These are phyloP conservation scores for Colletotrichum incanum DNA, from an alignment of 2,329 filamentous ascomycete genomes.

Conservation along the genomic window DNA sequence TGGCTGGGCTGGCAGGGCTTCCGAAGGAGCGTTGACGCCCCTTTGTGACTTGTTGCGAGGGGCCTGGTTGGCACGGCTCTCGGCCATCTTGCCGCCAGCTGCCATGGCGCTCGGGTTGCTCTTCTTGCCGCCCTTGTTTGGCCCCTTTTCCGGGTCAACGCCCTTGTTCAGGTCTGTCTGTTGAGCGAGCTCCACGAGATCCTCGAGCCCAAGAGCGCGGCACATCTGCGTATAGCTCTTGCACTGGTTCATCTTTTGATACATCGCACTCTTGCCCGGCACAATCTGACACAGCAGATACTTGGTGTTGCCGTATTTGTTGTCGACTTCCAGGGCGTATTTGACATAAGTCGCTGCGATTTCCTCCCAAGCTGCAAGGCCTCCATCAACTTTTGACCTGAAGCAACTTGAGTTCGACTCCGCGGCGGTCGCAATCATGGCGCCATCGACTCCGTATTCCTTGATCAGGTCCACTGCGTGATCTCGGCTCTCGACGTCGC, in stretches of 20 bases:
- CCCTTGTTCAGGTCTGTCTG: slow-evolving; percentile 76
- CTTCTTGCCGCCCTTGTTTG: slow-evolving; percentile 52
- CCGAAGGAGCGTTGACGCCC: slow-evolving; percentile 41
- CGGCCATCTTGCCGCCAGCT: slow-evolving; percentile 64
- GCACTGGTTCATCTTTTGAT: slow-evolving; percentile 72
- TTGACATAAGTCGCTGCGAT: slow-evolving; percentile 84
- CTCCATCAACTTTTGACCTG: slow-evolving; percentile 77
- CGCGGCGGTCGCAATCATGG: slow-evolving; percentile 96
- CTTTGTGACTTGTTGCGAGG: slow-evolving; percentile 53
- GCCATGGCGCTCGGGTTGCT: slow-evolving; percentile 60
- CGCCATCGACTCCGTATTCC: slow-evolving; percentile 90
- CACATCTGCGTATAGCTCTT: slow-evolving; percentile 83
- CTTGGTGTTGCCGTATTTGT: slow-evolving; percentile 94
- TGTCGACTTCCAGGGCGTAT: slow-evolving; percentile 82
- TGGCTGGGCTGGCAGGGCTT: slow-evolving; percentile 43
- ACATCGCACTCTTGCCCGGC: slow-evolving; percentile 80
- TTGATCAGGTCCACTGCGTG: slow-evolving; percentile 79
- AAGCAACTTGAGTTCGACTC: slow-evolving; percentile 95
- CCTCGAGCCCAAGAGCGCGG: slow-evolving; percentile 74
- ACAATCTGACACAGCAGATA: slow-evolving; percentile 89
- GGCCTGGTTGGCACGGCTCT: slow-evolving; percentile 45
- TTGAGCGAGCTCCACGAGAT: slow-evolving; percentile 75
- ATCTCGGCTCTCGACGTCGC: slow-evolving; percentile 85
- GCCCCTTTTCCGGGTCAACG: slow-evolving; percentile 66
- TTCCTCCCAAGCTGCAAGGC: slow-evolving; percentile 80